Conservation (phyloP, 192 early-diverging fungal species). For the Backusella parvicylindrica region DNA sequence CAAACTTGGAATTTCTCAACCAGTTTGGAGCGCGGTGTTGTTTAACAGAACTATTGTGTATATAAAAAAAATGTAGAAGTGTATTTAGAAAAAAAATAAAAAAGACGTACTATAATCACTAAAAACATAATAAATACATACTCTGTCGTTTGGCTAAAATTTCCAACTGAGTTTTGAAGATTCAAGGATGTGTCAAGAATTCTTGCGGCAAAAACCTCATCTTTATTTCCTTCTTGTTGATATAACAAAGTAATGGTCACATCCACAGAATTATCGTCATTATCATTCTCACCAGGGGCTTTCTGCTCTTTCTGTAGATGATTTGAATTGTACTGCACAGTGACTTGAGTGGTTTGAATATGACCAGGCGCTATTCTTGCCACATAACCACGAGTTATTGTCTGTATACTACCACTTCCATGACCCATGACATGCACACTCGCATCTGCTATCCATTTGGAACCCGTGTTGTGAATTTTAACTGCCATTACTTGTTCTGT, state of each 20-base stretch:
- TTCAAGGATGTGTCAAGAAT: background rate
- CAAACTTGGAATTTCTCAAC: constrained; percentile 21
- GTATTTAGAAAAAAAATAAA: background rate
- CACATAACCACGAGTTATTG: background rate
- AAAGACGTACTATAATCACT: constrained; percentile 1
- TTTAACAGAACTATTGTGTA: background rate
- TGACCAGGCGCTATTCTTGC: background rate
- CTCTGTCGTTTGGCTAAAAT: background rate
- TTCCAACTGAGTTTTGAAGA: background rate
- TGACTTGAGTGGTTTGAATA: background rate
- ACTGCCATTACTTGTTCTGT: background rate
- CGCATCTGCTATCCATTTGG: background rate
- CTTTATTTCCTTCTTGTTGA: background rate
- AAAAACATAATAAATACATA: background rate
- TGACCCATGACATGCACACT: background rate
- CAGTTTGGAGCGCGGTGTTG: constrained; percentile 18
- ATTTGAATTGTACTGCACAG: background rate
- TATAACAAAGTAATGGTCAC: background rate
- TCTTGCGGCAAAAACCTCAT: background rate
- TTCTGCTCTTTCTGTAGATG: background rate
- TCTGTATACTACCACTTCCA: background rate
- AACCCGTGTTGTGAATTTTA: background rate
- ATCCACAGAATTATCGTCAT: background rate
- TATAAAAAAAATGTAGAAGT: background rate
- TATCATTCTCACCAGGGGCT: background rate